A percentile compares a stretch with the other conserved stretches of the same genome.
Conservation (phyloP, 140 eudicot genomes). For the Bidens hawaiensis region DNA sequence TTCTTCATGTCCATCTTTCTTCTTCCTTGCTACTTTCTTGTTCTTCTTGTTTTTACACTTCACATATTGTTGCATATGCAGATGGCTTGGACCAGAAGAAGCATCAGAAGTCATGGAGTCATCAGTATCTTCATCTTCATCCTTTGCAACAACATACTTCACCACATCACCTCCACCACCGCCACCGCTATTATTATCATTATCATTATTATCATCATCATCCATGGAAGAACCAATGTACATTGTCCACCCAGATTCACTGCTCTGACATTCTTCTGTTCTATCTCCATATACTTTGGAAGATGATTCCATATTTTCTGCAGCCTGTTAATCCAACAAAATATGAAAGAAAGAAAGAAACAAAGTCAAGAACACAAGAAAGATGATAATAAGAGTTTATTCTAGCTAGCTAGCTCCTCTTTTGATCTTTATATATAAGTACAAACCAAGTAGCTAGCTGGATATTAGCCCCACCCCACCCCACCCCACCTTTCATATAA, state of each 20-base stretch:
- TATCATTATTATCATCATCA: conserved; percentile 31
- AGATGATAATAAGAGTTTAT: conserved; percentile 19
- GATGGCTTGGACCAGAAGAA: conserved; percentile 59
- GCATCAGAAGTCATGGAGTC: conserved; percentile 86
- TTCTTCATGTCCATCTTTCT: conserved; percentile 15
- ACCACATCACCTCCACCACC: neutral
- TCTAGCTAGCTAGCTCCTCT: too few relatives aligned
- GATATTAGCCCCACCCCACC: conserved; percentile 33
- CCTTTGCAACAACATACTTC: neutral
- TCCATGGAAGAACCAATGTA: conserved; percentile 56
- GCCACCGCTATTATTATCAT: conserved; percentile 20
- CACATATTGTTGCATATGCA: conserved; percentile 13
- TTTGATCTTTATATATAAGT: conserved; percentile 26
- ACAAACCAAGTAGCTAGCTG: conserved; percentile 40
- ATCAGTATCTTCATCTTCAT: conserved; percentile 48
- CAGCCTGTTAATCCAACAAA: conserved; percentile 20
- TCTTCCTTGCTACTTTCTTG: conserved; percentile 32
- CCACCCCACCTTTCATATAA: conserved; percentile 20
- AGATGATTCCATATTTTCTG: conserved; percentile 49
- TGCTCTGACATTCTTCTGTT: conserved; percentile 57
- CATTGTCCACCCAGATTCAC: conserved; percentile 88
- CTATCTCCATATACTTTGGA: conserved; percentile 43
- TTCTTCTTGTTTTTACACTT: conserved; percentile 25
- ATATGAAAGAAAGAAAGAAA: conserved; percentile 2
- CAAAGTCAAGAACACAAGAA: conserved; percentile 28